Evolutionary conservation across 768 basidiomycete species (phyloP), one percentile per base, ranked within the genome.

Genomic region (Infundibulicybe gibba): DNA sequence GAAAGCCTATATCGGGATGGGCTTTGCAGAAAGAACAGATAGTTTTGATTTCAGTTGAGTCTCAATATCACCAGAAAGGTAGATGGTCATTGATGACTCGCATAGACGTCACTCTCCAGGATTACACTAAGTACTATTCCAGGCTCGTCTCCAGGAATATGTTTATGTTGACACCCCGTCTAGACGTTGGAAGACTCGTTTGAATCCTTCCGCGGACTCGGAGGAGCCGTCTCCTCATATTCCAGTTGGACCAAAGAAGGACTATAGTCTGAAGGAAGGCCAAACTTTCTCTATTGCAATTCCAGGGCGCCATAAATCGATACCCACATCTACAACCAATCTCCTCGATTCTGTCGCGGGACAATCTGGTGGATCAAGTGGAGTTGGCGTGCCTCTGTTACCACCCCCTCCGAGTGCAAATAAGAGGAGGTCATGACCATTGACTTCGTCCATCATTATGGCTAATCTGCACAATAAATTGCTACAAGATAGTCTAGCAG

Each of bases 1-100:
- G 63, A 87, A 90, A 61, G 94, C 94, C 1, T 94, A 91, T 59
- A 91, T 97, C 48, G 94, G 94, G 5, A 85, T 97, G 78, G 94
- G 94, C 13, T 97, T 94, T 62, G 77, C 79, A 16, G 93, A 94
- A 61, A 78, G 92, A 17, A 77, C 89, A 6, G 91, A 93, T 55
- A 88, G 90, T 53, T 94, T 94, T 63, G 92, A 93, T 64, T 93
- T 93, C 68, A 91, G 93, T 94, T 54, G 66, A 90, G 65, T 6
- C 15, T 40, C 13, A n/a, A 19, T 19, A 37, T 45, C 33, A 43
- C 38, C 33, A 20, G 32, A 20, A 19, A 16, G n/a, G n/a, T n/a
- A n/a, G 16, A 14, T 39, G 45, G 42, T 17, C 40, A 35, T 38
- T 30, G 15, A 47, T 39, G 17, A 20, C 11, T 32, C 41, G 11